Evolutionary conservation across 129 eudicot species (phyloP), one percentile per base, ranked within the genome.

Genomic region (Logfia minima): DNA sequence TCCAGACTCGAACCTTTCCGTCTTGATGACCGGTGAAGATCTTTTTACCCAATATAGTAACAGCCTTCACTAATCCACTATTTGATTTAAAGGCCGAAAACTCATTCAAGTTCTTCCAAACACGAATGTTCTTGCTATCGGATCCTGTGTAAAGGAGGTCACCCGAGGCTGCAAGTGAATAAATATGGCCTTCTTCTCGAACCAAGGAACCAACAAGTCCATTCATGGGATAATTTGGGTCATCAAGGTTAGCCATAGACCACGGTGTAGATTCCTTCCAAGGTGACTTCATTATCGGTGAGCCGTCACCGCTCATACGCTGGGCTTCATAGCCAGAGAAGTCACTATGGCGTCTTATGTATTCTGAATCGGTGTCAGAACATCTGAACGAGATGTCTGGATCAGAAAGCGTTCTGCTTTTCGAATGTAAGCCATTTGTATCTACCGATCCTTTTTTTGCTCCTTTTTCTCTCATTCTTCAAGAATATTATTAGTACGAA

Each of bases 1-100:
- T 87, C 98, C 98, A 94, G 4, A 94, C 87, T 11, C 98, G 86
- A n/a, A 94, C 88, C 77, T 92, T 87, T 3, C 98, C 98, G n/a
- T 91, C 97, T 70, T 94, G 98, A 63, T 94, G 98, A 2, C 98
- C 97, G 0, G 98, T 87, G 79, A 91, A 94, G 14, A 93, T 90
- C 83, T 87, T 88, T n/a, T 77, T 85, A 9, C 89, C 92, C 0
- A 87, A 81, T 23, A 94, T 85, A 3, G 91, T 84, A 23, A 94
- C 91, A 17, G 97, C 96, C 84, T 94, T 94, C 5, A 94, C 98
- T 41, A 94, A 84, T 18, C 98, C 98, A 5, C 97, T 91, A 59
- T 85, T 89, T 35, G 98, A 94, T 76, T 94, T 94, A 56, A 94
- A 94, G 6, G 97, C 98, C 0, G 93, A 41, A 14, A 78, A 94